A percentile compares a stretch with the other conserved stretches of the same genome.
Evolutionary conservation across 2,329 filamentous ascomycete species (phyloP).

Genomic region (Pyricularia sp.): DNA sequence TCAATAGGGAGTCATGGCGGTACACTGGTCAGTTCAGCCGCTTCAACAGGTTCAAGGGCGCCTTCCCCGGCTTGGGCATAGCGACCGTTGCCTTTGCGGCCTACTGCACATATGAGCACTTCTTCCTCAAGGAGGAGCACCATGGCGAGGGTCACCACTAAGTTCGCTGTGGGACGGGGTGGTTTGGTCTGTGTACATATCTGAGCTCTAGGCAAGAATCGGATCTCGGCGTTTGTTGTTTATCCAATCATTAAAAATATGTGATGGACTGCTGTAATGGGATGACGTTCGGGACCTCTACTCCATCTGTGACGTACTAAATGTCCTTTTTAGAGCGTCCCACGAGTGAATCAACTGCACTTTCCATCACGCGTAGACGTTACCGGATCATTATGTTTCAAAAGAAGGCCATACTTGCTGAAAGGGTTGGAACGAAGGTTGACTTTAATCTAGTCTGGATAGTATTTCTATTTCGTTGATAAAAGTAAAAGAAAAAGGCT

Average conservation of each 20-base stretch:
- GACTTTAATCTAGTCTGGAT: not conserved
- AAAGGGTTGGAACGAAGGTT: not conserved
- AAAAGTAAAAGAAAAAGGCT: not conserved
- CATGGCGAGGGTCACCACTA: constrained; percentile 50
- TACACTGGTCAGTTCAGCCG: constrained; percentile 84
- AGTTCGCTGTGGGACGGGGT: constrained; percentile 13
- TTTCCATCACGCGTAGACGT: not conserved
- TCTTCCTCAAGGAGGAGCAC: constrained; percentile 70
- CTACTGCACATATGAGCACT: constrained; percentile 84
- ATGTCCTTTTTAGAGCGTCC: not conserved
- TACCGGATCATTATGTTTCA: not conserved
- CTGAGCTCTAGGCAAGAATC: not conserved
- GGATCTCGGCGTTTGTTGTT: not conserved
- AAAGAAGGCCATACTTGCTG: not conserved
- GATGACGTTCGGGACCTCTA: constrained; percentile 3
- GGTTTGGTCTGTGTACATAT: not conserved
- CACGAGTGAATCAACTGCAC: not conserved
- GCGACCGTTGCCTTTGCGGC: constrained; percentile 82
- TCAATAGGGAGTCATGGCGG: constrained; percentile 80
- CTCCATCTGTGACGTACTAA: not conserved
- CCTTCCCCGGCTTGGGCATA: constrained; percentile 86
- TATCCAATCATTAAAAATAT: not conserved
- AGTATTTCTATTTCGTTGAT: not conserved
- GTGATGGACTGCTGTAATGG: not conserved
- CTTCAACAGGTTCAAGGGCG: constrained; percentile 77